These are phyloP conservation scores for Yamadazyma dushanensis DNA, from an alignment of 1,139 yeast species.

Conservation along the genomic window DNA sequence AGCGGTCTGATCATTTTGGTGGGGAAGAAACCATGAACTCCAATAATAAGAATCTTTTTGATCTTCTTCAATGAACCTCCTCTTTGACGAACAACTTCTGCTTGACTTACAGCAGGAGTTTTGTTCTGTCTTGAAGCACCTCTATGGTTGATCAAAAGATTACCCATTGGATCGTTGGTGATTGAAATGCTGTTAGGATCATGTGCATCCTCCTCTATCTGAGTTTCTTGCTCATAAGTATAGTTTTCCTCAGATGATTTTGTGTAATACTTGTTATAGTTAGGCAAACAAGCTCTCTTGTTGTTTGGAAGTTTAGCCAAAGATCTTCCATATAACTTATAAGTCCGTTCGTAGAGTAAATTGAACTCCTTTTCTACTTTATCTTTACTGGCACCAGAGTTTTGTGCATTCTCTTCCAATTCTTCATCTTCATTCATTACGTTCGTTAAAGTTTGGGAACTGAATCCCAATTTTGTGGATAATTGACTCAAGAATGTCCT, in stretches of 20 bases:
- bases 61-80: conserved; percentile 36
- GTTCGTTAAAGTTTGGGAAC: conserved; percentile 31
- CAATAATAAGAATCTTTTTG: conserved; percentile 70
- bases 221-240: conserved; percentile 23
- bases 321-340: conserved; percentile 41
- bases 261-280: conserved; percentile 34
- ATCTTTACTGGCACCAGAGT: conserved; percentile 18
- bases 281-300: conserved; percentile 47
- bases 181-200: conserved; percentile 40
- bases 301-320: conserved; percentile 37
- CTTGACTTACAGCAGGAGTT: conserved; percentile 12
- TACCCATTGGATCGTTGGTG: conserved; percentile 47
- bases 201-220: conserved; percentile 26
- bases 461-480: conserved; percentile 40
- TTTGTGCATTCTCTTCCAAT: conserved; percentile 11
- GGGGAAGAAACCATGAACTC: conserved; percentile 61
- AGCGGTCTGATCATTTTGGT: conserved; percentile 74
- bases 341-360: conserved; percentile 39
- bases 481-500: conserved; percentile 35
- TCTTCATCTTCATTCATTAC: conserved; percentile 22
- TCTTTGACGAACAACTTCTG: conserved; percentile 32
- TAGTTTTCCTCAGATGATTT: conserved; percentile 16
- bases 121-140: conserved; percentile 7
- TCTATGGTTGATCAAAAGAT: conserved; percentile 38
- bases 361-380: conserved; percentile 36